These are phyloP conservation scores for Microbotryomycetes sp. DNA, from an alignment of 1,284 basidiomycete genomes.

Conservation along the genomic window DNA sequence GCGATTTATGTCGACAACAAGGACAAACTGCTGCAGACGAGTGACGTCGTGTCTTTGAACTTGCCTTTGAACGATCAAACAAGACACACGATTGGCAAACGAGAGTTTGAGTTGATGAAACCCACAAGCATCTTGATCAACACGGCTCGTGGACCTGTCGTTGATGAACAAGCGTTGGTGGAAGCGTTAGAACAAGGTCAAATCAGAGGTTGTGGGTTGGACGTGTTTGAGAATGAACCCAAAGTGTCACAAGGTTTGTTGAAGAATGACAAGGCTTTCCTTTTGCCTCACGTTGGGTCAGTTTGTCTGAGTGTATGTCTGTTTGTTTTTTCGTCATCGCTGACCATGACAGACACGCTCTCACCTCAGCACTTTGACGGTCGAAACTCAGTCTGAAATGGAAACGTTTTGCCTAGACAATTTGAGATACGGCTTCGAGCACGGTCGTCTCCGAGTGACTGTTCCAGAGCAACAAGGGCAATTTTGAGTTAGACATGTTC, in stretches of 20 bases:
- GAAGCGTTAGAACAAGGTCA: constrained; percentile 9
- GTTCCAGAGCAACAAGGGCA: constrained; percentile 39
- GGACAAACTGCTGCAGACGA: constrained; percentile 41
- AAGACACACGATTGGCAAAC: constrained; percentile 41
- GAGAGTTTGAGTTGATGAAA: constrained; percentile 45
- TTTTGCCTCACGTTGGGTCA: background rate
- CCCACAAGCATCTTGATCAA: constrained; percentile 46
- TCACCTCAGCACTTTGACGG: constrained; percentile 55
- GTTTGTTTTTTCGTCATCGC: background rate
- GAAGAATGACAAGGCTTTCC: background rate
- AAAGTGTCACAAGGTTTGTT: constrained; percentile 45
- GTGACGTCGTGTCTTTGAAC: constrained; percentile 49
- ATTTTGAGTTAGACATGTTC: constrained; percentile 19
- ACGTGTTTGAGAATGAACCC: constrained; percentile 29
- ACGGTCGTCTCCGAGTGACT: constrained; percentile 37
- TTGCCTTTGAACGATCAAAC: constrained; percentile 47
- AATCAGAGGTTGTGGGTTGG: constrained; percentile 18
- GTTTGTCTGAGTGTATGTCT: background rate
- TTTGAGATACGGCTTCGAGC: constrained; percentile 37
- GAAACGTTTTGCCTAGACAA: constrained; percentile 41
- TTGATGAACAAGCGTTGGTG: constrained; percentile 19
- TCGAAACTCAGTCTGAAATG: constrained; percentile 43
- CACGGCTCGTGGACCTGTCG: constrained; percentile 44
- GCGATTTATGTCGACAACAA: background rate
- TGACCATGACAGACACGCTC: constrained; percentile 48